phyloP scores from a whole-genome alignment of 1,139 yeast species.

The Protomyces pachydermus region DNA sequence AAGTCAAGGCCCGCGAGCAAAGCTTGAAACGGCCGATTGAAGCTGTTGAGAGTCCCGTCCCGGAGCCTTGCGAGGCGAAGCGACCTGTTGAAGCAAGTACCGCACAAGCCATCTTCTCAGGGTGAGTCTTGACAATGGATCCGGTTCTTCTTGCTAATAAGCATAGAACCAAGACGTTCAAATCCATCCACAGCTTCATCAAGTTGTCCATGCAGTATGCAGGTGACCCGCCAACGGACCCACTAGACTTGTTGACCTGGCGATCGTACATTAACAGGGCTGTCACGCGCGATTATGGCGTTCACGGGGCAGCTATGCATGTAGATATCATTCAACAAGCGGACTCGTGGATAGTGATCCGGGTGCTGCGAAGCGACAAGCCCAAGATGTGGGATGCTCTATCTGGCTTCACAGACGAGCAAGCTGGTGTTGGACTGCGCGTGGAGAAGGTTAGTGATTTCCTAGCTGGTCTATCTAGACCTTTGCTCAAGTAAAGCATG shows the following conservation, averaged over 20 bases:
- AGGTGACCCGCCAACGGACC: neutral
- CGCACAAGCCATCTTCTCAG: neutral
- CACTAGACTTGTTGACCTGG: neutral
- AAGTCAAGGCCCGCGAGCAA: neutral
- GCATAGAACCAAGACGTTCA: neutral
- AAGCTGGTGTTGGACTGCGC: neutral
- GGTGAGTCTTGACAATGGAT: neutral
- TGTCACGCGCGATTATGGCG: neutral
- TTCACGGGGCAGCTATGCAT: neutral
- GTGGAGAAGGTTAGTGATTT: neutral
- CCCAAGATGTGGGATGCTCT: neutral
- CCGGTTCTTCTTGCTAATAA: neutral
- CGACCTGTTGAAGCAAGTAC: neutral
- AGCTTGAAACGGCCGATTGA: slow-evolving; percentile 15
- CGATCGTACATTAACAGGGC: neutral
- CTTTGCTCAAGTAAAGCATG: neutral
- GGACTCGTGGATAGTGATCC: neutral
- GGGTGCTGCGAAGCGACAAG: neutral
- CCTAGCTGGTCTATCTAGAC: neutral
- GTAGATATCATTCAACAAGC: neutral
- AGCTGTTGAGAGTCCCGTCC: neutral
- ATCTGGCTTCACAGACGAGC: neutral
- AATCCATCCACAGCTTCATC: neutral
- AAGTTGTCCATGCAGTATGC: neutral
- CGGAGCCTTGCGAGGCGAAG: neutral